Evolutionary conservation across 208 protist species (phyloP), one percentile per base, ranked within the genome.

Genomic region (Angomonas deanei): DNA sequence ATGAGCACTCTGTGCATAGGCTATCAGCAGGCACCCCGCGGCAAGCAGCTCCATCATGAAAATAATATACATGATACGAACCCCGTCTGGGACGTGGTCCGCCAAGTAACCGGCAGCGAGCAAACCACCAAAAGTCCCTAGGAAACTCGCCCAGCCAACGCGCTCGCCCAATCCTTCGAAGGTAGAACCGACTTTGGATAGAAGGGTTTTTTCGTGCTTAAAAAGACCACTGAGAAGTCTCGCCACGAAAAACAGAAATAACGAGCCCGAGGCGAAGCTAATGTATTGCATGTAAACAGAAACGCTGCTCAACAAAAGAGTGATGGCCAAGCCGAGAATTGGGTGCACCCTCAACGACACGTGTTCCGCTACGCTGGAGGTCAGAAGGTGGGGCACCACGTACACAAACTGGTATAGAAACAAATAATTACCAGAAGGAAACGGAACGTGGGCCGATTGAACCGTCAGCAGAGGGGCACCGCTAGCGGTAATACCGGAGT

Each of bases 141-240:
- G 75, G 2, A 49, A 48, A 1, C 62, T 3, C 21, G 55, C 55
- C 3, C 55, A 38, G 0, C 47, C 39, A 0, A 70, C 30, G 4
- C 56, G 23, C 0, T 27, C 36, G 17, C 60, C 48, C 0, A 71
- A 5, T 34, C 59, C 56, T 32, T 50, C 47, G 24, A 74, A 56
- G 1, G 61, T 38, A 1, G 49, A 36, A 2, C 34, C 50, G 17
- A 67, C 47, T 21, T 54, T 55, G 3, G 23, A 60, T 19, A 77
- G 78, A 38, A 78, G 69, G 23, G 66, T 66, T 54, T 86, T 86
- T 6, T 67, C 61, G 36, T 93, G 86, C 0, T 76, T 68, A 49
- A 90, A 76, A 5, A 86, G 3, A 23, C 86, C 86, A 54, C 70
- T 84, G 21, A 90, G 0, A 11, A 86, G 46, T 38, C 80, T 76